Evolutionary conservation across 352 stramenopile species (phyloP).

Genomic region (Phytophthora pinifolia): DNA sequence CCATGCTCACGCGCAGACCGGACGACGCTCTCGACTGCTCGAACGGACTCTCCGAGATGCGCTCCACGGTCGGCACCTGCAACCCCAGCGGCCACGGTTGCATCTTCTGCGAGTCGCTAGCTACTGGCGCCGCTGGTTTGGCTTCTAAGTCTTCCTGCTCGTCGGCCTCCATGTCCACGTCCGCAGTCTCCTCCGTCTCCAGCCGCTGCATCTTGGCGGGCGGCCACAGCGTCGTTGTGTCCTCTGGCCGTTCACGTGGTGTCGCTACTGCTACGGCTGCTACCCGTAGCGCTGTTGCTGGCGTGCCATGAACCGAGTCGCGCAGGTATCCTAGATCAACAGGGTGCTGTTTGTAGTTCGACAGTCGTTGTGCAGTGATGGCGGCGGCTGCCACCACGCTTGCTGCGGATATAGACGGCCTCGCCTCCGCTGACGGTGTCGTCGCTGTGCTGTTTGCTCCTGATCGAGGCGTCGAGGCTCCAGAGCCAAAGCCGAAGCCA

Average conservation of each 20-base stretch:
- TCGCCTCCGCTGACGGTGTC: constrained; percentile 27
- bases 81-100: constrained; percentile 12
- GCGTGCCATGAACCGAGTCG: constrained; percentile 39
- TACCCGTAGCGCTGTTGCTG: background rate
- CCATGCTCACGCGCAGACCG: constrained; percentile 21
- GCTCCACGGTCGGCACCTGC: constrained; percentile 33
- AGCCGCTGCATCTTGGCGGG: constrained; percentile 35
- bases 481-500: constrained; percentile 37
- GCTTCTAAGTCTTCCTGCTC: constrained; percentile 30
- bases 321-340: constrained; percentile 72
- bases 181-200: constrained; percentile 32
- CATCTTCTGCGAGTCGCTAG: constrained; percentile 6
- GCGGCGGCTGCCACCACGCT: constrained; percentile 34
- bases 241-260: constrained; percentile 25
- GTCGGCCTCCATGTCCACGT: constrained; percentile 39
- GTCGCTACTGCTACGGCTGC: background rate
- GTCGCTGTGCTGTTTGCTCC: constrained; percentile 39
- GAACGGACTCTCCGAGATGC: constrained; percentile 33
- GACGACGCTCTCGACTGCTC: constrained; percentile 33
- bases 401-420: constrained; percentile 38
- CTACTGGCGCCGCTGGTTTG: constrained; percentile 24
- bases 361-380: constrained; percentile 53
- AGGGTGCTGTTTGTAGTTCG: constrained; percentile 65
- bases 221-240: constrained; percentile 26
- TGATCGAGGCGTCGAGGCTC: constrained; percentile 40